Evolutionary conservation across 495 filamentous ascomycete genomes (phyloP), one percentile per base, ranked within the genome.

Genomic region (Oleoguttula mirabilis): DNA sequence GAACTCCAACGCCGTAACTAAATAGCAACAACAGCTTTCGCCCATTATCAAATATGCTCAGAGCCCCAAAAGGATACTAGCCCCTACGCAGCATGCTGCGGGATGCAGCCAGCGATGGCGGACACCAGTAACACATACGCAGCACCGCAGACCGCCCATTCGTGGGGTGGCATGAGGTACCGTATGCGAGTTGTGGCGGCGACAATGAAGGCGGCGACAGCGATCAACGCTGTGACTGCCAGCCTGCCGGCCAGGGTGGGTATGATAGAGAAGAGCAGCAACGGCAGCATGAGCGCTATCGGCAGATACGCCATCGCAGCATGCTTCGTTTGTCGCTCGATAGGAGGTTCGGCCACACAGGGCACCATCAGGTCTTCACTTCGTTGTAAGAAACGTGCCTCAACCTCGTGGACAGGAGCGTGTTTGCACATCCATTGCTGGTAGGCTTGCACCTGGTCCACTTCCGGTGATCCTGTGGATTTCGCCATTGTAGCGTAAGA

Each of bases 321-420:
- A 17, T 20, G 31, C 24, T 38, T 40, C 17, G 16, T 16, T 15
- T 6, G 12, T 30, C 12, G 10, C 21, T 37, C 12, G 28, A 11
- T 14, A 3, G 3, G 31, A 6, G 23, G 31, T 21, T 17, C 22
- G 2, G 17, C 15, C 10, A 7, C 11, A 25, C 10, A 61, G 7
- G 82, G 58, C 15, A 68, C 72, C 21, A 86, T 63, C 3, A 92
- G 72, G 50, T 92, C 84, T 5, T 71, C 64, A 15, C 63, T 55
- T 15, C 73, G 62, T 25, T 82, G 69, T 4, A 92, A 65, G 56
- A 88, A 88, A 27, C 66, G 69, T 1, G 74, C 69, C 56, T 88
- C 84, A n/a, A 59, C 55, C 15, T 75, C 68, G 16, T 71, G 72
- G 39, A 88, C 70, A 10, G 81, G 80, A 15, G 60, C 61, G 27